Conservation (phyloP, 2,329 filamentous ascomycete species). For the Aspergillus texensis region DNA sequence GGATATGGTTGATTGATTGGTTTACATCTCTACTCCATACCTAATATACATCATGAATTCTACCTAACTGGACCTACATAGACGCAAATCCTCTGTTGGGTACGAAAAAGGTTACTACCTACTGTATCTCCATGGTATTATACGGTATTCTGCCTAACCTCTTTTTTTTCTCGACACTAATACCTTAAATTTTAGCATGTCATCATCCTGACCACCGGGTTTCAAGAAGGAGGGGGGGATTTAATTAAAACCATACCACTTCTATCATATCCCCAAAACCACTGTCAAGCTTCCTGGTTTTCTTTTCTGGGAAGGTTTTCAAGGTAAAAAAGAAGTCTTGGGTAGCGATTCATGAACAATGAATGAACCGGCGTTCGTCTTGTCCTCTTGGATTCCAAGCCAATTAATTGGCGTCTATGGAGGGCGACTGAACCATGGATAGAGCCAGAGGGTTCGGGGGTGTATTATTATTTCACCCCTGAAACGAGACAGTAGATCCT, state of each 20-base stretch:
- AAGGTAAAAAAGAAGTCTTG: not conserved
- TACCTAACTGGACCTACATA: not conserved
- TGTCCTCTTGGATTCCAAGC: not conserved
- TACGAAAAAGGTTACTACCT: not conserved
- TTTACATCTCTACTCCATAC: not conserved
- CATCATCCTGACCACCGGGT: not conserved
- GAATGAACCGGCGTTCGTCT: not conserved
- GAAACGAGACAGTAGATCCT: conserved; percentile 30
- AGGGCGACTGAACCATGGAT: not conserved
- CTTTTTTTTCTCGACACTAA: not conserved
- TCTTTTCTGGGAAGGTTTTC: not conserved
- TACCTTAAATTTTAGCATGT: not conserved
- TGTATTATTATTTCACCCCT: conserved; percentile 26
- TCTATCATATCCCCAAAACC: not conserved
- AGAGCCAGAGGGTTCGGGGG: not conserved
- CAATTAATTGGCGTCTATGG: not conserved
- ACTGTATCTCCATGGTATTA: not conserved
- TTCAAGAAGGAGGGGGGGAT: not conserved
- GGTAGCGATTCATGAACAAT: not conserved
- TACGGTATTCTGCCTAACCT: not conserved
- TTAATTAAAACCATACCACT: not conserved
- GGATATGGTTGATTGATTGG: not conserved
- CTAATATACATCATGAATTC: not conserved
- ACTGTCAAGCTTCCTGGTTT: not conserved
- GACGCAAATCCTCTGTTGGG: not conserved